Evolutionary conservation across 106 monocot genomes (phyloP).

Genomic region (Gastrodia elata): DNA sequence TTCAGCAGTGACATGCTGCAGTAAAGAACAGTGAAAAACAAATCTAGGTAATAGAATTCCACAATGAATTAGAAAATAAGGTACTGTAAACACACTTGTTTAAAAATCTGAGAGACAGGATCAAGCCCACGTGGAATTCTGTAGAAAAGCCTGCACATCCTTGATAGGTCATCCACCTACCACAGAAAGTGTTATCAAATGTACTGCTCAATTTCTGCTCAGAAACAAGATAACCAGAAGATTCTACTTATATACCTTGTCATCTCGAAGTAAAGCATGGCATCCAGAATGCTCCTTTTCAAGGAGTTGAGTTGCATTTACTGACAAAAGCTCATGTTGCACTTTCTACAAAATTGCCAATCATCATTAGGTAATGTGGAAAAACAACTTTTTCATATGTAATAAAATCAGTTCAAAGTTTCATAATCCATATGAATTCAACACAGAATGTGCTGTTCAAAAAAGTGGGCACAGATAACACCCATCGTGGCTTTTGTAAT

Average conservation of each 20-base stretch:
- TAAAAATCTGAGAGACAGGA: constrained; percentile 27
- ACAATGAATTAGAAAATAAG: constrained; percentile 3
- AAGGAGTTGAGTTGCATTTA: constrained; percentile 54
- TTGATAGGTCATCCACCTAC: constrained; percentile 35
- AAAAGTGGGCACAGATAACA: not conserved
- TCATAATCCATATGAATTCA: not conserved
- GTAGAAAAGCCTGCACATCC: constrained; percentile 25
- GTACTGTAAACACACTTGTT: constrained; percentile 14
- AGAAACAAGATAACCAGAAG: not conserved
- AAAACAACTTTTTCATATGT: not conserved
- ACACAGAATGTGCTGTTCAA: not conserved
- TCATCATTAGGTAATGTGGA: not conserved
- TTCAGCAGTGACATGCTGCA: constrained; percentile 67
- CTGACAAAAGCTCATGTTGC: constrained; percentile 66
- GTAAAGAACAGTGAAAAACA: not conserved
- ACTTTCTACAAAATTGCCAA: constrained; percentile 43
- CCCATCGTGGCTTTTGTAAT: not conserved
- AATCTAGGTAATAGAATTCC: not conserved
- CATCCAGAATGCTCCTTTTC: constrained; percentile 90
- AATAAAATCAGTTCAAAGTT: not conserved
- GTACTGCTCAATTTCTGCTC: not conserved
- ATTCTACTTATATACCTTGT: constrained; percentile 32
- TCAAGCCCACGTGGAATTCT: constrained; percentile 21
- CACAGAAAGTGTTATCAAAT: not conserved
- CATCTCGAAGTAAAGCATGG: constrained; percentile 61